Base-by-base conservation (phyloP, 106 monocot genomes). In the Dactylorhiza incarnata region DNA sequence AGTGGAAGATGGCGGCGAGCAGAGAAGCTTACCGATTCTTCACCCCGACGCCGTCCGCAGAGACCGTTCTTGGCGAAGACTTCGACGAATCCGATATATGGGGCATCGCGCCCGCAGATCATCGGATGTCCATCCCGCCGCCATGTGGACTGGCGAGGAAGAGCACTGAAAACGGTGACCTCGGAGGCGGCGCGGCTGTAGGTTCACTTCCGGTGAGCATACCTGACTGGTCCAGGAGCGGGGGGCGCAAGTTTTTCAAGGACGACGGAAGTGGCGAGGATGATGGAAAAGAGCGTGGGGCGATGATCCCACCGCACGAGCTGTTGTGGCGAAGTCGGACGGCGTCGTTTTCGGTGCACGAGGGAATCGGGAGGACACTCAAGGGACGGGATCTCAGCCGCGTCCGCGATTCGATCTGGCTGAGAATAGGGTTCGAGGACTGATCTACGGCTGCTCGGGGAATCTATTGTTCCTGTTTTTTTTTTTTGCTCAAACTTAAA, bases 301-400 rank as follows among this genome's bases (percentile, higher is more conserved):
- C 45, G 75, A 67, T 85, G 75, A 71, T 91, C 19, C 91, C 91
- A 53, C 91, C 91, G 75, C 91, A 91, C 76, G 91, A 91, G 88
- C 59, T 80, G 59, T 71, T 88, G 75, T 76, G 82, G 75, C 53
- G 88, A 71, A 79, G 70, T 13, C 81, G 88, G 25, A 79, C 71
- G n/a, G 80, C 78, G 51, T 91, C 88, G 15, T 84, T 91, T 43
- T 91, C 91, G 51, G 88, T 91, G 22, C 84, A 84, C 12, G 94
- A 91, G 46, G 94, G 94, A 48, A 26, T 81, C 29, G 91, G 90
- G 9, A 62, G 94, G 68, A 94, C 94, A 2, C 86, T 90, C 49
- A 94, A 94, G 80, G 94, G 94, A 37, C 75, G 94, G 20, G 94
- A 94, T 69, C 67, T 94, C 68, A 84, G 88, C 45, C 82, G 94